A percentile compares a stretch with the other conserved stretches of the same genome.
phyloP scores from a whole-genome alignment of 2,329 filamentous ascomycete genomes.

The Penicillium sp. region DNA sequence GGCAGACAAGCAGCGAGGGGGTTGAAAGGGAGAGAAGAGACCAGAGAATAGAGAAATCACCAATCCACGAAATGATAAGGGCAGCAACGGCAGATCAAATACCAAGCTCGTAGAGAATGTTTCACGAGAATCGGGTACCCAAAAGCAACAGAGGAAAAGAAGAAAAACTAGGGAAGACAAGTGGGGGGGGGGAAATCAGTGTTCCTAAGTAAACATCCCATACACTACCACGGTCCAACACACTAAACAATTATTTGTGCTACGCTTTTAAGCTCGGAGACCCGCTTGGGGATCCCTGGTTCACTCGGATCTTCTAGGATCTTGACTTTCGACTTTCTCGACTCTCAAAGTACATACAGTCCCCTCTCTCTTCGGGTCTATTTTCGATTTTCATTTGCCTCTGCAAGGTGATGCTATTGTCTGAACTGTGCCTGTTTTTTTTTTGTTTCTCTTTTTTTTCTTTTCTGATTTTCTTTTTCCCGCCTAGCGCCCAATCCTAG shows the following conservation, averaged over 20 bases:
- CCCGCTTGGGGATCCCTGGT: constrained; percentile 18
- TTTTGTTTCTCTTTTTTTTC: too few relatives aligned
- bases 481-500: constrained; percentile 14
- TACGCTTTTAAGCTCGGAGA: constrained; percentile 15
- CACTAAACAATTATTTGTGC: background rate
- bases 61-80: background rate
- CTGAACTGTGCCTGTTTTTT: background rate
- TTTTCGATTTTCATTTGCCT: background rate
- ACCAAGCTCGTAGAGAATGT: constrained; percentile 5
- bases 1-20: constrained; percentile 12
- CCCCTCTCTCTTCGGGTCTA: background rate
- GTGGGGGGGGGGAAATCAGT: constrained; percentile 8
- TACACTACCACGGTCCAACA: too few relatives aligned
- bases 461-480: background rate
- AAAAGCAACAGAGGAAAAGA: constrained; percentile 11
- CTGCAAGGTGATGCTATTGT: background rate
- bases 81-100: background rate
- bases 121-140: constrained; percentile 23
- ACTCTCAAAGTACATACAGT: background rate
- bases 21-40: background rate
- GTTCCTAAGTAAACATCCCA: too few relatives aligned
- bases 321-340: too few relatives aligned
- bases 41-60: constrained; percentile 1
- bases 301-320: constrained; percentile 1
- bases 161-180: constrained; percentile 4